phyloP scores from a whole-genome alignment of 2,329 filamentous ascomycete genomes.

The Pseudonectria foliicola region DNA sequence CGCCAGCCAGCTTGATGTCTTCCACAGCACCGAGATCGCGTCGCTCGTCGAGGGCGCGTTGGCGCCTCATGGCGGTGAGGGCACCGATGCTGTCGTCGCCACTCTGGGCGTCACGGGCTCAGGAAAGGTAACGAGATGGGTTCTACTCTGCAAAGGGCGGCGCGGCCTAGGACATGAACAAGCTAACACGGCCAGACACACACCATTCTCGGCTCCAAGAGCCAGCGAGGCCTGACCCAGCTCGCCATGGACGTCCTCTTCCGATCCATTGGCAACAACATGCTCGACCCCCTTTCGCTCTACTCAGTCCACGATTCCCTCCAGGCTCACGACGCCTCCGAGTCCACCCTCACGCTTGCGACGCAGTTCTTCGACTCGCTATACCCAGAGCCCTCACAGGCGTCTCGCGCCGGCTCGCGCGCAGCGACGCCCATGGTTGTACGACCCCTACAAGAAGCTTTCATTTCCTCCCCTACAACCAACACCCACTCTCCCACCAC shows the following conservation, averaged over 20 bases:
- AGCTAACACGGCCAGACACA: conserved; percentile 58
- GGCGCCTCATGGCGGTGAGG: conserved; percentile 63
- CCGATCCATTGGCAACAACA: conserved; percentile 65
- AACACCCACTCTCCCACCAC: conserved; percentile 23
- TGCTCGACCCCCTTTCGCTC: conserved; percentile 55
- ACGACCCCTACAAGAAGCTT: conserved; percentile 36
- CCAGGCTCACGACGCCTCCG: conserved; percentile 69
- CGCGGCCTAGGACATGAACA: neutral
- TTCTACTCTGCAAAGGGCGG: neutral
- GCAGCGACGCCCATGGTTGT: conserved; percentile 64
- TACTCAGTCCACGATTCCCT: conserved; percentile 65
- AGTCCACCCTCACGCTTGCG: conserved; percentile 69
- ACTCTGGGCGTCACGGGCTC: conserved; percentile 93
- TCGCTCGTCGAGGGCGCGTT: conserved; percentile 76
- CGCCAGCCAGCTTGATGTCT: conserved; percentile 77
- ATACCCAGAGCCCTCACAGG: conserved; percentile 57
- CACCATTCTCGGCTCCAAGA: conserved; percentile 84
- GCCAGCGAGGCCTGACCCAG: conserved; percentile 83
- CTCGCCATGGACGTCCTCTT: conserved; percentile 87
- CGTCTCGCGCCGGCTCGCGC: conserved; percentile 54
- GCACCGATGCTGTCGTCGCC: conserved; percentile 81
- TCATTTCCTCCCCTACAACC: conserved; percentile 15
- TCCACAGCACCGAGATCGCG: conserved; percentile 69
- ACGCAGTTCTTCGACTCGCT: conserved; percentile 71
- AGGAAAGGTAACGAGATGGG: conserved; percentile 63